Conservation (phyloP, 352 stramenopile species). For the Globisporangium okanoganense region DNA sequence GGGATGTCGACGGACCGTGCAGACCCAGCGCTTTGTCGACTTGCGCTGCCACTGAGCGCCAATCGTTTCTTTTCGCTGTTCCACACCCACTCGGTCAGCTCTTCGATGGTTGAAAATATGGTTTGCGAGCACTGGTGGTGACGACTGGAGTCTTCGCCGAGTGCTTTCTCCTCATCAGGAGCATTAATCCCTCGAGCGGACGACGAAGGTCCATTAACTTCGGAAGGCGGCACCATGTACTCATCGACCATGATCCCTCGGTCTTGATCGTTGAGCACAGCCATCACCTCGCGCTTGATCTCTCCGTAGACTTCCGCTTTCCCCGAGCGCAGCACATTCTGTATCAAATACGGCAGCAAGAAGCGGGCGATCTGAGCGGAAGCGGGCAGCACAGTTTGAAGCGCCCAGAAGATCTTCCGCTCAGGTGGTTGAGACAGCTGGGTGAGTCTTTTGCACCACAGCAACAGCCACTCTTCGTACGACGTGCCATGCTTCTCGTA, state of each 20-base stretch:
- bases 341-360: slow-evolving; percentile 80
- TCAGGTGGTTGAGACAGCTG: slow-evolving; percentile 76
- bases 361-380: slow-evolving; percentile 77
- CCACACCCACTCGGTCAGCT: slow-evolving; percentile 88
- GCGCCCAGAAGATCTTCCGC: slow-evolving; percentile 79
- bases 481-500: slow-evolving; percentile 74
- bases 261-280: slow-evolving; percentile 70
- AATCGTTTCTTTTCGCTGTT: slow-evolving; percentile 77
- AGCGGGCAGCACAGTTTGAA: slow-evolving; percentile 49
- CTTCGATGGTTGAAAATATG: slow-evolving; percentile 84
- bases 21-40: slow-evolving; percentile 28
- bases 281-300: slow-evolving; percentile 79
- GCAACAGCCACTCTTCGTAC: slow-evolving; percentile 82
- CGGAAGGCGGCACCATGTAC: slow-evolving; percentile 30
- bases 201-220: slow-evolving; percentile 16
- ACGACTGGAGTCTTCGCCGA: slow-evolving; percentile 64
- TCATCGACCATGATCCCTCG: slow-evolving; percentile 53
- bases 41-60: slow-evolving; percentile 49
- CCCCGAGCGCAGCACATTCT: slow-evolving; percentile 79
- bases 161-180: slow-evolving; percentile 17
- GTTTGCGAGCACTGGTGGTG: slow-evolving; percentile 85
- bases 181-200: neutral
- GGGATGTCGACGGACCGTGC: slow-evolving; percentile 30
- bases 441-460: slow-evolving; percentile 76
- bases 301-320: slow-evolving; percentile 56